Evolutionary conservation across 2,329 filamentous ascomycete species (phyloP).

Genomic region (Aspergillus fumigatiaffinis): DNA sequence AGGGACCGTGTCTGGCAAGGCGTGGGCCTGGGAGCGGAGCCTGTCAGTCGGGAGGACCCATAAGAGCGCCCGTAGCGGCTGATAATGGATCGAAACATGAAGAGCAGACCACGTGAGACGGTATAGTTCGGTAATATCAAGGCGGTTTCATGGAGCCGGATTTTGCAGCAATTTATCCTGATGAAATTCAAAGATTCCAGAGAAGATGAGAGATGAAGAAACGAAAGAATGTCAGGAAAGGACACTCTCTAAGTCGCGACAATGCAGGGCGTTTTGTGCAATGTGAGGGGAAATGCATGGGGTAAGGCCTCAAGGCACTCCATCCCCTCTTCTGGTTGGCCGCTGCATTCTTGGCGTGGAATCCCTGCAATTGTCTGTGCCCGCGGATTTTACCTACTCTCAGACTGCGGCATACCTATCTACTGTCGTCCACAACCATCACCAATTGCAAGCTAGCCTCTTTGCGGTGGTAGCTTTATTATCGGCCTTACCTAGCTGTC

Average conservation of each 20-base stretch:
- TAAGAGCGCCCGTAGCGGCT: constrained; percentile 4
- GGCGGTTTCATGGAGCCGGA: not conserved
- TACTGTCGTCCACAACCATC: not conserved
- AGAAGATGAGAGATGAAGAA: not conserved
- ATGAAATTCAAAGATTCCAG: not conserved
- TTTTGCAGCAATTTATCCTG: not conserved
- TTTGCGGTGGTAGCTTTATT: not conserved
- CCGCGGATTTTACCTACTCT: not conserved
- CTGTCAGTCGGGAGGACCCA: constrained; percentile 7
- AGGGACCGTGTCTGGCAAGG: not conserved
- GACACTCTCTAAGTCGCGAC: not conserved
- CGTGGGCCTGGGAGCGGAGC: constrained; percentile 4
- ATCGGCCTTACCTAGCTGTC: not conserved
- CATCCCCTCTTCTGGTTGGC: not conserved
- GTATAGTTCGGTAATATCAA: not conserved
- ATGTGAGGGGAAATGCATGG: not conserved
- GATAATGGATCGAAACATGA: constrained; percentile 18
- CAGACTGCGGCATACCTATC: not conserved
- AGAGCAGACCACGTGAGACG: constrained; percentile 24
- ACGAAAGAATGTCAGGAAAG: not conserved
- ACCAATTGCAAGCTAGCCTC: not conserved
- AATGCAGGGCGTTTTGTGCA: not conserved
- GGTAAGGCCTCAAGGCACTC: not conserved
- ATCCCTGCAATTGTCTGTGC: not conserved
- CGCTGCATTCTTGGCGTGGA: not conserved